Evolutionary conservation across 305 asterid species (phyloP).

Genomic region (Fraxinus baroniana): DNA sequence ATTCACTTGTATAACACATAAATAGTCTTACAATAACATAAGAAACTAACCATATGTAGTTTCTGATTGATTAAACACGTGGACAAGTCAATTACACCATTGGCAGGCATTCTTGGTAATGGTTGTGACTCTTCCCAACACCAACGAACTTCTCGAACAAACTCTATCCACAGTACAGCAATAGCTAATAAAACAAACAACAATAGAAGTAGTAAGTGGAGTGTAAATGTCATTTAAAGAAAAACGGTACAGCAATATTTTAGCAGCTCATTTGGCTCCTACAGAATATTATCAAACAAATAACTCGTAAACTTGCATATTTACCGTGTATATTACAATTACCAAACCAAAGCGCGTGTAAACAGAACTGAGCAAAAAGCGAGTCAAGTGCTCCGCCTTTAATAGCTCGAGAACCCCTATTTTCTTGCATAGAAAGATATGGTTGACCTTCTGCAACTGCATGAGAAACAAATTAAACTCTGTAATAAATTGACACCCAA

Average conservation of each 20-base stretch:
- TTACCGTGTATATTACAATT: conserved; percentile 92
- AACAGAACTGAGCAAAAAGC: conserved; percentile 90
- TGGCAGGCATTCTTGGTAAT: conserved; percentile 75
- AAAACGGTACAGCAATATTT: conserved; percentile 5
- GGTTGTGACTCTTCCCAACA: conserved; percentile 99
- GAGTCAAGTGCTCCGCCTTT: conserved; percentile 91
- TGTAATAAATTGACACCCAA: conserved; percentile 20
- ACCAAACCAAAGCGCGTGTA: conserved; percentile 98
- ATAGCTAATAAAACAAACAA: conserved; percentile 58
- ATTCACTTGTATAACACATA: neutral
- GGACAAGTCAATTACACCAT: conserved; percentile 75
- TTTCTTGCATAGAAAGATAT: conserved; percentile 49
- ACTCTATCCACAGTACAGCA: conserved; percentile 98
- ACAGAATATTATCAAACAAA: conserved; percentile 11
- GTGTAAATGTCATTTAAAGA: conserved; percentile 10
- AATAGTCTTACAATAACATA: neutral
- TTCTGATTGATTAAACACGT: conserved; percentile 92
- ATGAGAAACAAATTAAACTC: conserved; percentile 25
- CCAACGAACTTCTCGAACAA: conserved; percentile 95
- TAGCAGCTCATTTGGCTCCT: conserved; percentile 16
- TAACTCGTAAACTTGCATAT: conserved; percentile 26
- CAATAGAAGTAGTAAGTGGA: conserved; percentile 18
- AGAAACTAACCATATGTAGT: conserved; percentile 80
- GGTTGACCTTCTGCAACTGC: conserved; percentile 43
- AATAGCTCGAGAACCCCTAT: conserved; percentile 66